Evolutionary conservation across 2,329 filamentous ascomycete species (phyloP), one percentile per base, ranked within the genome.

Genomic region (Drechslera avenae): DNA sequence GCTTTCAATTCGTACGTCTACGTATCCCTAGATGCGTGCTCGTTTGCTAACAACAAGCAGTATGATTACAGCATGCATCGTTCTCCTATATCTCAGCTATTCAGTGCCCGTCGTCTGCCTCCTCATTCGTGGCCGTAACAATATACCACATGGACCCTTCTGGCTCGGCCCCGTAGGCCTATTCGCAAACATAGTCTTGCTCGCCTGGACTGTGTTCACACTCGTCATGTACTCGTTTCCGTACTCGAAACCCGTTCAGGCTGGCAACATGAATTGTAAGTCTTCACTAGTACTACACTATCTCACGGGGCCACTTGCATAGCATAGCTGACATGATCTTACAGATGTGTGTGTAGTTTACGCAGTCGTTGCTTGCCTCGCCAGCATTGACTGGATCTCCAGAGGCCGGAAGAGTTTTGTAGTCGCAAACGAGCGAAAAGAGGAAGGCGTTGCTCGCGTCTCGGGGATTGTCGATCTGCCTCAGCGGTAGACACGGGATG

Each of bases 121-220:
- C 31, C 72, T 80, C 21, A 58, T 76, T 41, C 69, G 69, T 18
- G 78, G 79, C 17, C 76, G 79, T 40, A 60, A 76, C 31, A 77
- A 72, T 44, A 75, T 81, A 60, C 48, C 54, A 14, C 66, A 52
- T 3, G 78, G 78, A 0, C 77, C 78, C 0, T 81, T 81, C 67
- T 80, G 76, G 73, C 64, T 81, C 19, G 78, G 78, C 1, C 68
- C 67, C 4, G 33, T 78, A 34, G 79, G 78, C 1, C 50, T 75
- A 17, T 59, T 75, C 36, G 64, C 74, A 12, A 80, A 81, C 54
- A 62, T 73, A 14, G 68, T 81, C 5, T 67, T 79, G 0, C 64
- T 81, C 12, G 34, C 61, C 12, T 82, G 79, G 78, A 81, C 78
- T 0, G 31, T 75, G 21, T 79, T 82, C 56, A 80, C 79, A 0